phyloP scores from a whole-genome alignment of 164 flowering plant genomes.

The Paratinospora sagittata region DNA sequence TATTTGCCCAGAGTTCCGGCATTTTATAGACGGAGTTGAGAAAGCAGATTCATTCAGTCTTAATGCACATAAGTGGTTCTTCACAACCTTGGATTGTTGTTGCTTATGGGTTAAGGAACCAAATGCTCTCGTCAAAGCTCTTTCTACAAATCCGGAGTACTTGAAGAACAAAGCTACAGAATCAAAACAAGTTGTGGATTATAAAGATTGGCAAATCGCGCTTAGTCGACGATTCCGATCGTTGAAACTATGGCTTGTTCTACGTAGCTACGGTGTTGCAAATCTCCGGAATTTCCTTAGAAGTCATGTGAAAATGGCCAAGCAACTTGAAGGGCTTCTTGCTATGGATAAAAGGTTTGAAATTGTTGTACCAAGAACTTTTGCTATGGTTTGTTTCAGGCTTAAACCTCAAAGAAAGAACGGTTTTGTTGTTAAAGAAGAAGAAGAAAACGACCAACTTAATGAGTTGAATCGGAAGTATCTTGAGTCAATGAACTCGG shows the following conservation, averaged over 20 bases:
- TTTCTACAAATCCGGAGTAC: constrained; percentile 59
- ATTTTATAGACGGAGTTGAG: constrained; percentile 55
- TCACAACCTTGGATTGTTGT: constrained; percentile 58
- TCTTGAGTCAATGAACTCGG: constrained; percentile 35
- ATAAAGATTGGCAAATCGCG: constrained; percentile 72
- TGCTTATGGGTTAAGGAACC: constrained; percentile 69
- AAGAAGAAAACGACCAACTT: background rate
- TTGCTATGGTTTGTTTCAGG: constrained; percentile 54
- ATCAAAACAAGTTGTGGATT: constrained; percentile 48
- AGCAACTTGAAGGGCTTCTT: constrained; percentile 42
- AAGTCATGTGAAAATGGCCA: constrained; percentile 53
- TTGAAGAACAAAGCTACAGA: constrained; percentile 50
- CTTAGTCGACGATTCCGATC: constrained; percentile 57
- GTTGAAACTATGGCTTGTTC: constrained; percentile 61
- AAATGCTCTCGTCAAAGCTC: constrained; percentile 30
- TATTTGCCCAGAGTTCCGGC: constrained; percentile 61
- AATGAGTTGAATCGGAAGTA: constrained; percentile 33
- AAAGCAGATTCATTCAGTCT: constrained; percentile 52
- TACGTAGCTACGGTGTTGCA: constrained; percentile 51
- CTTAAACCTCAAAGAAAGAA: background rate
- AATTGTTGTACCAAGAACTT: constrained; percentile 47
- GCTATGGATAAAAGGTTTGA: constrained; percentile 48
- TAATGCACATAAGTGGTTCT: constrained; percentile 75
- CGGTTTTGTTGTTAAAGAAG: too few relatives aligned
- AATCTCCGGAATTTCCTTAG: constrained; percentile 39